Base-by-base conservation (phyloP, 495 filamentous ascomycete genomes). In the Aspergillus olivimuriae region DNA sequence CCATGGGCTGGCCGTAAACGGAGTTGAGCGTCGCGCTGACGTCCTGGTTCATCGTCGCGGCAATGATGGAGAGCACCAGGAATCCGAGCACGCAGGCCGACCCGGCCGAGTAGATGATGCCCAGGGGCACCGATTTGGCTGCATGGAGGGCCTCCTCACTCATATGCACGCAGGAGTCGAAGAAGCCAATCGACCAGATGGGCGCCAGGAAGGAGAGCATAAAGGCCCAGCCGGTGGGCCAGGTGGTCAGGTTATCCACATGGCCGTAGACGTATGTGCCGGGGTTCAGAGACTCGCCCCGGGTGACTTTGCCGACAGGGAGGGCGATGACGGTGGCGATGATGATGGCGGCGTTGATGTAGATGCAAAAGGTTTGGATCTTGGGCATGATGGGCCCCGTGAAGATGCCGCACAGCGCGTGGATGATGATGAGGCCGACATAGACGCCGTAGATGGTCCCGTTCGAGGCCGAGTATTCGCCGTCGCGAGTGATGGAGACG, bases 371-470 rank as follows among this genome's bases (percentile, higher is more conserved):
- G 0, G 76, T 78, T 53, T 86, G 82, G 33, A 86, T 75, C 47
- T 73, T 77, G 7, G 74, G 77, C 81, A 86, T 86, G 16, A 80
- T 65, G n/a, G 69, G 73, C 4, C 64, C 70, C 19, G 75, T 53
- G 24, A 70, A 69, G 14, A 71, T 76, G 18, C 76, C 79, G 21
- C 81, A 57, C 4, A 80, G 35, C n/a, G 72, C 80, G 51, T 86
- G 82, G 11, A 68, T 47, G 35, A 77, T 38, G 18, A 85, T 74
- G 30, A 71, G 73, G 43, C 66, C 75, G 4, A 79, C 65, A 58
- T 83, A 86, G 24, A 80, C 77, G 5, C 67, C 76, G 61, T 85
- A 86, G 34, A 83, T 69, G 5, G 72, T 61, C 9, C 78, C 77
- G 34, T 76, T 70, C 3, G 73, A 70, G 6, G 82, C 77, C 1